These are phyloP conservation scores for Chrysoporthe cubensis DNA, from an alignment of 2,329 filamentous ascomycete species.

Conservation along the genomic window DNA sequence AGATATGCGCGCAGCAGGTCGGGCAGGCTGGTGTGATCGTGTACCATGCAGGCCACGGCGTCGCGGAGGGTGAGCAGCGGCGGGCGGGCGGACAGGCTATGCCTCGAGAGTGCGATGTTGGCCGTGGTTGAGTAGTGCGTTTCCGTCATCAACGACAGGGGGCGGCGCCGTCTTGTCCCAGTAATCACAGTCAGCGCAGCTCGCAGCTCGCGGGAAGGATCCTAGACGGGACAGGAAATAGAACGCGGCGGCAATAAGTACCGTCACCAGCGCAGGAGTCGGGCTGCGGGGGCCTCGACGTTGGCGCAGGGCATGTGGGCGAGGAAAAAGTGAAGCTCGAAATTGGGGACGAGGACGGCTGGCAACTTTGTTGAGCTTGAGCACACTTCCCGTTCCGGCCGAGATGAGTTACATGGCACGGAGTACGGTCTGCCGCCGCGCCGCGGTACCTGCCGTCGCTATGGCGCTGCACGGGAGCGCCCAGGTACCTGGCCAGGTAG, in stretches of 20 bases:
- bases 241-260: neutral
- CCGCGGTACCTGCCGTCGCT: neutral
- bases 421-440: neutral
- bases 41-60: neutral
- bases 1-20: neutral
- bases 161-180: neutral
- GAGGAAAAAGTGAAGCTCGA: conserved; percentile 1
- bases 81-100: neutral
- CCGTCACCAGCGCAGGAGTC: neutral
- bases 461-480: neutral
- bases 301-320: no score
- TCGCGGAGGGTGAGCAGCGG: neutral
- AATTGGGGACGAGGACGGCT: neutral
- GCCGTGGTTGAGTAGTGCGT: neutral
- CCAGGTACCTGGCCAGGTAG: neutral
- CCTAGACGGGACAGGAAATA: neutral
- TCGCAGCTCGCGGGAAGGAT: neutral
- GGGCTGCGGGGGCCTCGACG: no score
- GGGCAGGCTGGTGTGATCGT: neutral
- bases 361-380: conserved; percentile 6
- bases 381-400: conserved; percentile 8
- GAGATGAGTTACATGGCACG: neutral
- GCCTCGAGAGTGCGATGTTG: conserved; percentile 3
- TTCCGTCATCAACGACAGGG: conserved; percentile 6
- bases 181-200: conserved; percentile 9